A percentile compares a stretch with the other conserved stretches of the same genome.
Evolutionary conservation across 2,329 filamentous ascomycete genomes (phyloP).

Genomic region (Nemania serpens): DNA sequence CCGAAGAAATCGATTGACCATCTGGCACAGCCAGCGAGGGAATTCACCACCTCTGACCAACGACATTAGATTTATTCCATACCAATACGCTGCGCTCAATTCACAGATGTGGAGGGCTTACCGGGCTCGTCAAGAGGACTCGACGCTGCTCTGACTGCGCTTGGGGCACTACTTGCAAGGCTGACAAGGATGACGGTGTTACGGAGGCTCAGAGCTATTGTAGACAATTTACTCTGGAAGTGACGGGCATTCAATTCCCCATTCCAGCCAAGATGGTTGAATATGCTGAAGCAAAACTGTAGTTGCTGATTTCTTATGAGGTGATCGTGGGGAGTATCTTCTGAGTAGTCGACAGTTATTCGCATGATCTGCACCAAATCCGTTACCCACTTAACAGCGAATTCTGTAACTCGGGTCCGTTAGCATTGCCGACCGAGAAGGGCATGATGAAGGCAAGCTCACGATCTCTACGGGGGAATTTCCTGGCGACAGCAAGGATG

Average conservation of each 20-base stretch:
- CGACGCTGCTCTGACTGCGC: constrained; percentile 58
- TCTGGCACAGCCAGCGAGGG: constrained; percentile 73
- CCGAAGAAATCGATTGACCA: constrained; percentile 77
- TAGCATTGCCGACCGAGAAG: not conserved
- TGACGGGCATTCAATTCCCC: constrained; percentile 65
- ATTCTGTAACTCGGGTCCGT: constrained; percentile 48
- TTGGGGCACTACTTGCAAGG: constrained; percentile 63
- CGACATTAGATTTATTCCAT: constrained; percentile 22
- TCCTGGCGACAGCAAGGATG: constrained; percentile 70
- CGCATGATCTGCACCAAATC: constrained; percentile 73
- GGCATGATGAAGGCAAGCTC: constrained; percentile 26
- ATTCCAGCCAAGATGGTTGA: constrained; percentile 76
- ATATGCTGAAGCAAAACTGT: constrained; percentile 76
- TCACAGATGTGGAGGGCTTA: constrained; percentile 40
- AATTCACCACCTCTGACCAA: constrained; percentile 68
- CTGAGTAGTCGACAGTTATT: constrained; percentile 79
- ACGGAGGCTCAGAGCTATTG: constrained; percentile 74
- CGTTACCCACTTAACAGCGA: constrained; percentile 65
- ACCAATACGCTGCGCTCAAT: not conserved
- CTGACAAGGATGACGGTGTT: constrained; percentile 70
- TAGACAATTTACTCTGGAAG: constrained; percentile 74
- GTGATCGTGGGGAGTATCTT: constrained; percentile 72
- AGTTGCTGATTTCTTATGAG: constrained; percentile 75
- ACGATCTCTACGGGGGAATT: constrained; percentile 47
- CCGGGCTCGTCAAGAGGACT: constrained; percentile 68